Evolutionary conservation across 2,329 filamentous ascomycete species (phyloP).

Genomic region (Diaporthe caulivora): DNA sequence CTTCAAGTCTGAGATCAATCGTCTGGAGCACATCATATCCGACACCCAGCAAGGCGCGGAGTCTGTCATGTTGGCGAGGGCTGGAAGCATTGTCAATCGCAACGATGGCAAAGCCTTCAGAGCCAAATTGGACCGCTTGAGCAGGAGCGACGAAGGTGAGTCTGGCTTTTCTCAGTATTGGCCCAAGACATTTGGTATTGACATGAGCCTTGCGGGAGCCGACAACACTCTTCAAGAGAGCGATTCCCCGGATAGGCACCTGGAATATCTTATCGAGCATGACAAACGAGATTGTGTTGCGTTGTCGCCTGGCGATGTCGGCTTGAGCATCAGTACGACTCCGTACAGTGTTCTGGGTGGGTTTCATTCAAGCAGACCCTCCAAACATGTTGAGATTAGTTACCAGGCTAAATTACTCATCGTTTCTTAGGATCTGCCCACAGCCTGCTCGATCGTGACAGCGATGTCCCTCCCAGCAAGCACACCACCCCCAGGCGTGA

Average conservation of each 20-base stretch:
- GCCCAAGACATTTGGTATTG: not conserved
- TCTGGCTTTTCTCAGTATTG: not conserved
- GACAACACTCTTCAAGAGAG: not conserved
- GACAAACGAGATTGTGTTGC: constrained; percentile 22
- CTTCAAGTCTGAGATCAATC: constrained; percentile 38
- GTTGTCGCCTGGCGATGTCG: not conserved
- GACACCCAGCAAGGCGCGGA: constrained; percentile 32
- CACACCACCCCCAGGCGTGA: constrained; percentile 13
- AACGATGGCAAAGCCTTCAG: constrained; percentile 26
- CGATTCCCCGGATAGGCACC: not conserved
- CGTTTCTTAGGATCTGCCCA: not conserved
- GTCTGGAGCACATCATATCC: constrained; percentile 39
- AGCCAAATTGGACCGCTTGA: constrained; percentile 32
- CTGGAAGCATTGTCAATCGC: constrained; percentile 34
- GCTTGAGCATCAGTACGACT: not conserved
- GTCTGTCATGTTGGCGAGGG: constrained; percentile 35
- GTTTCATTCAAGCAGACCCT: constrained; percentile 22
- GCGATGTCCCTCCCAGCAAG: constrained; percentile 19
- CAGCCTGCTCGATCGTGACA: constrained; percentile 13
- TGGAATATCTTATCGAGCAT: not conserved
- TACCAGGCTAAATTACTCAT: constrained; percentile 15
- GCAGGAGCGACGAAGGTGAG: constrained; percentile 33
- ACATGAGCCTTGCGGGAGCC: not conserved
- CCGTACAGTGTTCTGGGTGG: constrained; percentile 8
- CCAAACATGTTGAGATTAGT: not conserved